Evolutionary conservation across 371 early-diverging fungal genomes (phyloP), one percentile per base, ranked within the genome.

Genomic region (Actinomortierella wolfii): DNA sequence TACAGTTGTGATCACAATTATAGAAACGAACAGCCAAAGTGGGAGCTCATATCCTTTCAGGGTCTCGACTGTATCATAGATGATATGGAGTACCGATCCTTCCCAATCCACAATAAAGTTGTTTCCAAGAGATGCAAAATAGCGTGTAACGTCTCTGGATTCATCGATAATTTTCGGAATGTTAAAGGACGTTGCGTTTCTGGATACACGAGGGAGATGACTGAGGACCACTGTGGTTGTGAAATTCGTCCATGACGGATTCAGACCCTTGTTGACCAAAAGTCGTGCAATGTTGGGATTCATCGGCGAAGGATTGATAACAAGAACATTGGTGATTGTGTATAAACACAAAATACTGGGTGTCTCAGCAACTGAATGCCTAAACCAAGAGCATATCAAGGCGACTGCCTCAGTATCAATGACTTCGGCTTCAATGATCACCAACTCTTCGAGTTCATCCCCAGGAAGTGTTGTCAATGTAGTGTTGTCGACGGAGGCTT

Each of bases 41-140:
- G 51, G 51, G 14, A 51, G 9, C 18, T 57, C 44, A 42, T 57
- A 51, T 5, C 44, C 58, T 26, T 44, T 50, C 14, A 57, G 11
- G 43, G 50, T 50, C 6, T 57, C 58, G 58, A 50, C 51, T 3
- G 51, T 43, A 26, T 57, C 28, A 42, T 23, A 57, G 43, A 34
- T 21, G 28, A 57, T 23, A 15, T n/a, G n/a, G 40, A 57, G 11
- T 28, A 24, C 42, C 25, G 58, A 50, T 20, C 21, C 40, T 3
- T 42, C 51, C 51, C 58, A 57, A 20, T 57, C 58, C 42, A 57
- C 15, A 11, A 57, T n/a, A 44, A 57, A 57, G 29, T 51, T 57
- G 17, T 26, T 46, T 1, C 58, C 44, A 9, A 58, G n/a, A 11
- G 18, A 18, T 20, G 59, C 51, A 26, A 51, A 28, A 28, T 51